Percentiles rank a stretch among this genome's conserved stretches.
Conservation (phyloP, 768 basidiomycete genomes). For the Macrolepiota dolichaula region DNA sequence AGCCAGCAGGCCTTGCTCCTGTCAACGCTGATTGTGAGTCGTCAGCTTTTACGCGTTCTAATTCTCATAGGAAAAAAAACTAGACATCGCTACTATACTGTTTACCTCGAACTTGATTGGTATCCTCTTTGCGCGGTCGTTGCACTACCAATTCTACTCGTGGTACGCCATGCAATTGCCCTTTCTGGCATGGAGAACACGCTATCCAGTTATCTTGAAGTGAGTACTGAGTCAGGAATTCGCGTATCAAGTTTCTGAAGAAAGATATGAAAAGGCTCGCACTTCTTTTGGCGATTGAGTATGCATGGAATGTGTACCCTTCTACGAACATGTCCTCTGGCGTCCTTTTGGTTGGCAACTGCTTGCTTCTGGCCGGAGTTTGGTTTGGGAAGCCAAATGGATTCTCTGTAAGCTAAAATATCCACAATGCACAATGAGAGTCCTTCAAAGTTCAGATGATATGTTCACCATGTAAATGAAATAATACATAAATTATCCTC, state of each 20-base stretch:
- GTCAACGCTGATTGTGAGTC: constrained; percentile 68
- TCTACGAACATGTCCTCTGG: constrained; percentile 22
- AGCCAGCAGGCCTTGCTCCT: constrained; percentile 42
- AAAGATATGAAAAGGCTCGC: background rate
- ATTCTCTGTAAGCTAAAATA: background rate
- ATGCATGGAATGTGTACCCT: constrained; percentile 19
- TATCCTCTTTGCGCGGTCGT: constrained; percentile 85
- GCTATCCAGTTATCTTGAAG: constrained; percentile 61
- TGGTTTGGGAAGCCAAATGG: constrained; percentile 26
- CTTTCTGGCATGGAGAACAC: constrained; percentile 74
- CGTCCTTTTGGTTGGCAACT: constrained; percentile 25
- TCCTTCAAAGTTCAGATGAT: background rate
- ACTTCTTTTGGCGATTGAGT: constrained; percentile 14
- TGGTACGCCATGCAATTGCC: constrained; percentile 96
- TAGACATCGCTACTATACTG: constrained; percentile 77
- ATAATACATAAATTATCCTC: no score
- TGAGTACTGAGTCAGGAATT: constrained; percentile 27
- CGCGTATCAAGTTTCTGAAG: background rate
- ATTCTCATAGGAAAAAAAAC: background rate
- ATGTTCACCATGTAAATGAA: no score
- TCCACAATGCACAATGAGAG: background rate
- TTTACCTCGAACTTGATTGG: constrained; percentile 93
- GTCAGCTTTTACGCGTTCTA: background rate
- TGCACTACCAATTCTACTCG: constrained; percentile 98
- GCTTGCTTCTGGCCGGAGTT: constrained; percentile 26